Base-by-base conservation (phyloP, 768 basidiomycete genomes). In the Pisolithus tinctorius region DNA sequence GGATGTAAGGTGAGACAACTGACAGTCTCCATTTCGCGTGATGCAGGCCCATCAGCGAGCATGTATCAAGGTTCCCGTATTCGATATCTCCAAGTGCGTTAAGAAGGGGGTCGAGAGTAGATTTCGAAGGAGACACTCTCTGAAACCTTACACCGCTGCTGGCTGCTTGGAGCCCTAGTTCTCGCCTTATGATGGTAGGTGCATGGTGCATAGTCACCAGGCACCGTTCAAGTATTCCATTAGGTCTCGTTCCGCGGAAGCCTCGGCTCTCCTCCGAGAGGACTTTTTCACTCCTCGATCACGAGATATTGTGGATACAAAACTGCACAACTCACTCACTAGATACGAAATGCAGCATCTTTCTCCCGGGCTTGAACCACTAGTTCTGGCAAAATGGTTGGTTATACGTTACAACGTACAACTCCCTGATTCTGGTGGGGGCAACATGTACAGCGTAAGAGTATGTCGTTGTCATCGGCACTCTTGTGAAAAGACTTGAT, bases 181-280 rank as follows among this genome's bases (percentile, higher is more conserved):
- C 9, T 50, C 64, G 6, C 48, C 25, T 16, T 78, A 81, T 63
- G 60, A 75, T 7, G 20, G 20, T 20, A 74, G 78, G 80, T 58
- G 69, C 73, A 8, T 23, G 78, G 80, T 58, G 69, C 73, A 8
- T 23, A 65, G 63, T 11, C 82, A 81, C 56, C 79, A 77, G 3
- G 75, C 20, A 20, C 20, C 20, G 20, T 20, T 20, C 20, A 20
- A 70, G 55, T 84, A 76, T 61, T 61, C 64, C 16, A 74, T 84
- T 55, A 74, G 63, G 41, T 76, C 79, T 14, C 74, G 80, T 44
- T 80, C 78, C 5, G 68, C 75, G 45, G 71, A 67, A 52, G 73
- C 76, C 0, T 52, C 51, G 37, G 46, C 52, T 20, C 45, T 63
- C 29, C 14, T 51, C 3, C 11, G 30, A 6, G 3, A 29, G 17